A percentile compares a stretch with the other conserved stretches of the same genome.
These are phyloP conservation scores for Trichosporon faecale DNA, from an alignment of 1,284 basidiomycete species.

Conservation along the genomic window DNA sequence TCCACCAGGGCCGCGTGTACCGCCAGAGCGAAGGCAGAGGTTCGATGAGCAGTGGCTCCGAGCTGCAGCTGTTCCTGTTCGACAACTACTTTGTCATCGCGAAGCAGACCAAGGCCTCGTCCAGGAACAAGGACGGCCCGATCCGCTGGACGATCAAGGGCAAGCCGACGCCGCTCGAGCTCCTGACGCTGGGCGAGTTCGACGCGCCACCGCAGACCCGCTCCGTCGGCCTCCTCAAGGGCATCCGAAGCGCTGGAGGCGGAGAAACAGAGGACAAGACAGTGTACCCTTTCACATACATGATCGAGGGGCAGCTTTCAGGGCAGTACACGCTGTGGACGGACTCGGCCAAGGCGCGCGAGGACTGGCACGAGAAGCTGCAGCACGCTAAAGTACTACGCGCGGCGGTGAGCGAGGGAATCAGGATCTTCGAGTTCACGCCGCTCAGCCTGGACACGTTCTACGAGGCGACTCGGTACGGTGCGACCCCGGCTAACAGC, in stretches of 20 bases:
- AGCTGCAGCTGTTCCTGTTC: slow-evolving; percentile 81
- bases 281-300: slow-evolving; percentile 70
- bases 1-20: slow-evolving; percentile 74
- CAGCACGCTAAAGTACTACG: slow-evolving; percentile 82
- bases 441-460: slow-evolving; percentile 82
- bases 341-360: slow-evolving; percentile 68
- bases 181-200: slow-evolving; percentile 77
- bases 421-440: slow-evolving; percentile 84
- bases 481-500: slow-evolving; percentile 61
- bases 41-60: slow-evolving; percentile 57
- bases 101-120: slow-evolving; percentile 72
- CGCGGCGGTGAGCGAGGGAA: slow-evolving; percentile 81
- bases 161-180: slow-evolving; percentile 83
- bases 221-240: slow-evolving; percentile 32
- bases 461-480: slow-evolving; percentile 62
- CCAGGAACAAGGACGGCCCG: slow-evolving; percentile 63
- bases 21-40: slow-evolving; percentile 56
- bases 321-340: slow-evolving; percentile 82
- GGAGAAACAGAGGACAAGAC: slow-evolving; percentile 54
- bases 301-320: slow-evolving; percentile 75
- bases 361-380: slow-evolving; percentile 84
- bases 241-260: slow-evolving; percentile 34
- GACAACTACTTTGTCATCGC: slow-evolving; percentile 91
- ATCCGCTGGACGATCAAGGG: slow-evolving; percentile 59
- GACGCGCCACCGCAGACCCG: slow-evolving; percentile 54